A percentile compares a stretch with the other conserved stretches of the same genome.
phyloP scores from a whole-genome alignment of 1,284 basidiomycete species.

The Anthracocystis panici-leucophaei region DNA sequence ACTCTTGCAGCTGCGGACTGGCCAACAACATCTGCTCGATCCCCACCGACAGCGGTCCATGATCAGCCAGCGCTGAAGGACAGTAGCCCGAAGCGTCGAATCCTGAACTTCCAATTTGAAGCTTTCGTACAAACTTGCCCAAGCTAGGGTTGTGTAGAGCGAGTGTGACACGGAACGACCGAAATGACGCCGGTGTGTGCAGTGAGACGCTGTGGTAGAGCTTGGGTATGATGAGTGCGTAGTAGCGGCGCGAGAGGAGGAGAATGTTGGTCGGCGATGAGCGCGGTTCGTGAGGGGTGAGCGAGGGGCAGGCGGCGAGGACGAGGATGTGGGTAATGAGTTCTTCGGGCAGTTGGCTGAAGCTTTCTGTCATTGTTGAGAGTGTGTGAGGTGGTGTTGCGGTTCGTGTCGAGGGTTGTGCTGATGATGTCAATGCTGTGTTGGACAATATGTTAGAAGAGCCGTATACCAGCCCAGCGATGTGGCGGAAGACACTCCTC shows the following conservation, averaged over 20 bases:
- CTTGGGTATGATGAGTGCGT: slow-evolving; percentile 39
- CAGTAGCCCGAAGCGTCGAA: slow-evolving; percentile 58
- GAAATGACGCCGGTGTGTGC: slow-evolving; percentile 39
- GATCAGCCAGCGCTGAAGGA: slow-evolving; percentile 47
- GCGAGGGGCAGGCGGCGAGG: slow-evolving; percentile 45
- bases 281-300: slow-evolving; percentile 35
- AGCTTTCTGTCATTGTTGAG: slow-evolving; percentile 7
- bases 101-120: slow-evolving; percentile 45
- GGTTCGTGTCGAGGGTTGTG: background rate
- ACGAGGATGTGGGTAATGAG: slow-evolving; percentile 46
- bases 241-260: slow-evolving; percentile 47
- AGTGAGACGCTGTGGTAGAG: slow-evolving; percentile 54
- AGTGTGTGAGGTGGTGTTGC: background rate
- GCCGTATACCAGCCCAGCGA: slow-evolving; percentile 9
- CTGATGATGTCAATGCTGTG: background rate
- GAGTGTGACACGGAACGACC: slow-evolving; percentile 44
- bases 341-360: slow-evolving; percentile 42
- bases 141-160: slow-evolving; percentile 57
- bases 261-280: slow-evolving; percentile 45
- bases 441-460: background rate
- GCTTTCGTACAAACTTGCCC: slow-evolving; percentile 30
- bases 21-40: slow-evolving; percentile 61
- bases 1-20: slow-evolving; percentile 40
- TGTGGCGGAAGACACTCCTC: background rate
- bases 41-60: slow-evolving; percentile 41